These are phyloP conservation scores for Trichophaea hybrida DNA, from an alignment of 2,329 filamentous ascomycete genomes.

Conservation along the genomic window DNA sequence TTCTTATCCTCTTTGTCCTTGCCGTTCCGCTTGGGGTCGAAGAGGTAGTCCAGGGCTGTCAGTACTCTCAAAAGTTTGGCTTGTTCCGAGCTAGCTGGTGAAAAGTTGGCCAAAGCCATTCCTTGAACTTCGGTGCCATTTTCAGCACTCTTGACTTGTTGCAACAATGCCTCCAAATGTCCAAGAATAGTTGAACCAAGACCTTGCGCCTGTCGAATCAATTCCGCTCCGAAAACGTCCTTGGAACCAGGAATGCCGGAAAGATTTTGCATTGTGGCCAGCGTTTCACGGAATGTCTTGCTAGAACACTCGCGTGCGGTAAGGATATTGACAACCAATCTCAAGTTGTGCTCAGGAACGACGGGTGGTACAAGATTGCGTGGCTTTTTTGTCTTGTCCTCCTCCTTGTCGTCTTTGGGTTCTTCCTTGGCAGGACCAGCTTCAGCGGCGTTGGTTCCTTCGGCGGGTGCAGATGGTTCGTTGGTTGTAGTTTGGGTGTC, in stretches of 20 bases:
- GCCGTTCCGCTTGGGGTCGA: slow-evolving; percentile 60
- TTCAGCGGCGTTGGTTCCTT: slow-evolving; percentile 17
- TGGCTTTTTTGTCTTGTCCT: slow-evolving; percentile 42
- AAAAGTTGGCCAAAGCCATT: slow-evolving; percentile 86
- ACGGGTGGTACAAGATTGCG: slow-evolving; percentile 61
- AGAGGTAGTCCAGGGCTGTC: slow-evolving; percentile 88
- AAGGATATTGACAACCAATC: slow-evolving; percentile 89
- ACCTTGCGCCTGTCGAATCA: slow-evolving; percentile 72
- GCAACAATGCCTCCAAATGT: slow-evolving; percentile 71
- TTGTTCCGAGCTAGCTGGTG: slow-evolving; percentile 87
- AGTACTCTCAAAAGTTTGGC: slow-evolving; percentile 86
- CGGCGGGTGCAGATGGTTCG: slow-evolving; percentile 18
- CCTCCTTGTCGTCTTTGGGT: slow-evolving; percentile 30
- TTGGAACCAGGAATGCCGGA: slow-evolving; percentile 85
- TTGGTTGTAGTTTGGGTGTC: not conserved
- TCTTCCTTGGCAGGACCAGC: slow-evolving; percentile 23
- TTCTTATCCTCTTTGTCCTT: slow-evolving; percentile 34
- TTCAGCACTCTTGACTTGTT: slow-evolving; percentile 72
- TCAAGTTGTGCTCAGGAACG: slow-evolving; percentile 77
- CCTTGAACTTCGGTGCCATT: slow-evolving; percentile 92
- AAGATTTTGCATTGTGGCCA: slow-evolving; percentile 97
- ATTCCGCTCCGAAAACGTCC: slow-evolving; percentile 78
- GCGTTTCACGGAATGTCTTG: slow-evolving; percentile 93
- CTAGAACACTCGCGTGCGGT: slow-evolving; percentile 91
- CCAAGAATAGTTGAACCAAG: slow-evolving; percentile 71